phyloP scores from a whole-genome alignment of 1,284 basidiomycete species.

The Naganishia albida region DNA sequence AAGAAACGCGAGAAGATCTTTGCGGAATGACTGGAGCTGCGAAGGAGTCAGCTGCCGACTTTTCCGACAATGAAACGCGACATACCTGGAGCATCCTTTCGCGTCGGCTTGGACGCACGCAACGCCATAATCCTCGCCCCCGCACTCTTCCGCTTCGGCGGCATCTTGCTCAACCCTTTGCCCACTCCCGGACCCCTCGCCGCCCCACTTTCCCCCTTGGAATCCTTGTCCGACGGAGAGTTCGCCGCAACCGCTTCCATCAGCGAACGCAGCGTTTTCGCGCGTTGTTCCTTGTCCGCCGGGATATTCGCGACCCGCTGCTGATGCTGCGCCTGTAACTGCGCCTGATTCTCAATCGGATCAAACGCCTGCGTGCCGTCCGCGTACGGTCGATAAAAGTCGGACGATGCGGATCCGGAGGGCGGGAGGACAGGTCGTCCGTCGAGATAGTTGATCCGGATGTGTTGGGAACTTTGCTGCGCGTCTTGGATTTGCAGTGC shows the following conservation, averaged over 20 bases:
- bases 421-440: background rate
- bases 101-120: background rate
- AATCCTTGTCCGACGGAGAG: background rate
- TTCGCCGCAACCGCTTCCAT: background rate
- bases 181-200: too few relatives aligned
- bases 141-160: background rate
- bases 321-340: background rate
- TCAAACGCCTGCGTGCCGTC: background rate
- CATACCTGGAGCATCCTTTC: constrained; percentile 1
- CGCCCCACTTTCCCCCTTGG: background rate
- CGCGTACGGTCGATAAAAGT: background rate
- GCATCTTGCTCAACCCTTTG: background rate
- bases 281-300: background rate
- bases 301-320: background rate
- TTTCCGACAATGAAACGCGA: background rate
- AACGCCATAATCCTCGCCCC: constrained; percentile 7
- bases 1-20: background rate
- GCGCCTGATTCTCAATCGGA: background rate
- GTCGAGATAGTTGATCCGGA: background rate
- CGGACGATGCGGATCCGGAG: background rate
- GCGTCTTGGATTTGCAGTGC: background rate
- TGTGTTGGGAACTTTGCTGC: background rate
- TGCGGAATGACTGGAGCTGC: background rate
- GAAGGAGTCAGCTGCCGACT: background rate
- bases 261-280: background rate